These are phyloP conservation scores for Acanthamoeba lenticulata DNA, from an alignment of 208 protist species.

Conservation along the genomic window DNA sequence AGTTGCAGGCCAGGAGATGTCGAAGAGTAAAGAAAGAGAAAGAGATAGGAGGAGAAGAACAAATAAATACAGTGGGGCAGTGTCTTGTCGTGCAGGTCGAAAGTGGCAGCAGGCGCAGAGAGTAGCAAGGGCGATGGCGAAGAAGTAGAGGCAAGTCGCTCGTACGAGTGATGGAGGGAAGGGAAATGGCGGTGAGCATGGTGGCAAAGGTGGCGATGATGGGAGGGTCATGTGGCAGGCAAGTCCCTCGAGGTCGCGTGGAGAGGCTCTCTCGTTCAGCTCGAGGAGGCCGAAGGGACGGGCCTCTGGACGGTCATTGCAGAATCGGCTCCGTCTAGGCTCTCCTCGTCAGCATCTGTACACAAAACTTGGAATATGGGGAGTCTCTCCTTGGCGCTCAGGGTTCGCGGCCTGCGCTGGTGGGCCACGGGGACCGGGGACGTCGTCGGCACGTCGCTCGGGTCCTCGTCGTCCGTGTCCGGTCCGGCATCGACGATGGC, in stretches of 20 bases:
- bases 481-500: slow-evolving; percentile 15
- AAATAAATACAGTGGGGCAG: not conserved
- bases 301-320: not conserved
- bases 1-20: too few relatives aligned
- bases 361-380: slow-evolving; percentile 57
- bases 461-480: not conserved
- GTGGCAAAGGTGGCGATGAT: too few relatives aligned
- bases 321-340: not conserved
- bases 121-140: not conserved
- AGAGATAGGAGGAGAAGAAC: not conserved
- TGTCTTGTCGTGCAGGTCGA: not conserved
- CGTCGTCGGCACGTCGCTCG: not conserved
- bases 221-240: too few relatives aligned
- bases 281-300: not conserved
- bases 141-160: too few relatives aligned
- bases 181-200: too few relatives aligned
- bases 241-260: too few relatives aligned
- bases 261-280: not conserved
- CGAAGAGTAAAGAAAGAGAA: too few relatives aligned
- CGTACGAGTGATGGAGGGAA: too few relatives aligned
- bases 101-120: not conserved
- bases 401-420: not conserved
- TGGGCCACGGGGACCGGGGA: not conserved
- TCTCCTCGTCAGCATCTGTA: slow-evolving; percentile 38
- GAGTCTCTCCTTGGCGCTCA: slow-evolving; percentile 27